Base-by-base conservation (phyloP, 2,329 filamentous ascomycete genomes). In the Fusarium oxysporum region DNA sequence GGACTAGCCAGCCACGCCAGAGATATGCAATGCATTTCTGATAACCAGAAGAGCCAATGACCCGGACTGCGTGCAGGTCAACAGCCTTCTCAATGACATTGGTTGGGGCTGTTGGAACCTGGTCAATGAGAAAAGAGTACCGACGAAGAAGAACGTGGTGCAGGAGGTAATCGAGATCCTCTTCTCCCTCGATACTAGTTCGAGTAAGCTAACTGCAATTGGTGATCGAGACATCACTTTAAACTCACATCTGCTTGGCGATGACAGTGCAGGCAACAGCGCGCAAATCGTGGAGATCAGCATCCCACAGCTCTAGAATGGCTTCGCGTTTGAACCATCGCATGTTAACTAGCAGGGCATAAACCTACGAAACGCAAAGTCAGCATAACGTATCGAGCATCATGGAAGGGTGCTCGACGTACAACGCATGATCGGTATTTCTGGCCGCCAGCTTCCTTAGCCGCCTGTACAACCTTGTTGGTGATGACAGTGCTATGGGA, bases 1-100 rank as follows among this genome's bases (percentile, higher is more conserved):
- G 96, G n/a, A 97, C 91, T 13, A 98, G 86, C 96, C 96, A 99
- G 28, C 96, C 96, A 70, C 91, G 90, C 96, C 96, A 99, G 13
- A 99, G 90, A 79, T 97, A 94, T 70, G 88, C 90, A 78, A 98
- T 94, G 80, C 96, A 98, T 83, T 97, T 97, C 75, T 98, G 96
- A 81, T 98, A 99, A 32, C 96, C 96, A 0, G 94, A 95, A 1
- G 93, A 96, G 5, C 94, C 94, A 70, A 98, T 98, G 53, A 99
- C 91, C 19, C 89, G 88, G 50, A 98, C 86, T 2, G 96, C 94
- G 80, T 99, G 96, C 32, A 98, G 84, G 78, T 99, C 96, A 40
- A 98, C 95, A 0, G 96, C 94, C 78, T 94, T 93, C 82, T 99
- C 96, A 66, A 99, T 91, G 28, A 94, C 96, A 78, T 98, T 99